Percentiles rank a stretch among this genome's conserved stretches.
These are phyloP conservation scores for Crithidia expoeki DNA, from an alignment of 208 protist genomes.

Conservation along the genomic window DNA sequence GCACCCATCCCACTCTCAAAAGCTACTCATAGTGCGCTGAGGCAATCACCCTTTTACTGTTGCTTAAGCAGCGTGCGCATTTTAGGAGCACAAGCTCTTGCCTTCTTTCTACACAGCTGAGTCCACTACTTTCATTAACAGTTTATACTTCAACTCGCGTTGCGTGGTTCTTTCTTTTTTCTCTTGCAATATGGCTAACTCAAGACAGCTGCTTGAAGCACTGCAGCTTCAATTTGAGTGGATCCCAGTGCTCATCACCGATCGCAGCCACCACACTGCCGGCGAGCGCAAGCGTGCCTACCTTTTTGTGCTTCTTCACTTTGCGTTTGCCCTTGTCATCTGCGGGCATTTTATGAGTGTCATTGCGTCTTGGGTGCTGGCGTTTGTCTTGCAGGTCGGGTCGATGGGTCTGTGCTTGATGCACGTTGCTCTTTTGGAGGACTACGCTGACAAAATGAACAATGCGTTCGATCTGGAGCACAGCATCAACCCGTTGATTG, in stretches of 20 bases:
- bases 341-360: conserved; percentile 38
- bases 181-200: conserved; percentile 26
- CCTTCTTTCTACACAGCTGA: too few relatives aligned
- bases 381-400: conserved; percentile 60
- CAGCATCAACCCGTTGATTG: conserved; percentile 56
- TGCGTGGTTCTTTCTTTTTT: not conserved
- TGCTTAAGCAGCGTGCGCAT: too few relatives aligned
- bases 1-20: too few relatives aligned
- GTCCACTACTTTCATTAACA: too few relatives aligned
- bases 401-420: conserved; percentile 48
- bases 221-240: conserved; percentile 72
- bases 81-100: too few relatives aligned
- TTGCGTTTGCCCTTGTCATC: conserved; percentile 54
- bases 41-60: too few relatives aligned
- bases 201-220: conserved; percentile 42
- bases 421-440: conserved; percentile 43
- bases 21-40: too few relatives aligned
- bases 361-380: conserved; percentile 45
- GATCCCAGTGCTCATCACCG: conserved; percentile 58
- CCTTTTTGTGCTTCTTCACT: conserved; percentile 64
- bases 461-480: conserved; percentile 69
- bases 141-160: not conserved
- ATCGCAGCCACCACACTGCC: conserved; percentile 41
- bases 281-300: conserved; percentile 38
- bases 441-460: conserved; percentile 58